Evolutionary conservation across 805 yeast genomes (phyloP), one percentile per base, ranked within the genome.

Genomic region (Saccharomycopsis fermentans): DNA sequence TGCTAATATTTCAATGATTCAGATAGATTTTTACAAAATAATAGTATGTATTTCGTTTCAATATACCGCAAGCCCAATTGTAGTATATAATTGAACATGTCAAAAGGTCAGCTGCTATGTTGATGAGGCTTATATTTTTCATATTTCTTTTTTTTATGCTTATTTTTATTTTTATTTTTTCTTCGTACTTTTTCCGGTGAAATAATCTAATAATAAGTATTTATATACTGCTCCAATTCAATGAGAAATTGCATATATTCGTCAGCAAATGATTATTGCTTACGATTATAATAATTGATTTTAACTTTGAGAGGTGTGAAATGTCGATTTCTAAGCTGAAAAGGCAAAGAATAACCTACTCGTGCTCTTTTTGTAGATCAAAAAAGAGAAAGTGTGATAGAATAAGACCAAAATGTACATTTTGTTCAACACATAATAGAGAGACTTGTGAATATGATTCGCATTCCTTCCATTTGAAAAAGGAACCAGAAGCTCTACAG

Each of bases 341-440:
- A 39, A 52, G 56, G 19, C 24, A 58, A 36, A 52, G 63, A 29
- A 24, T 39, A 9, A 52, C 61, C 6, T 50, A 48, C 17, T 27
- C 63, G 21, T 60, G 63, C 34, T 14, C 43, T 2, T 52, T 55
- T 40, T 60, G 63, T 43, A 36, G 63, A 26, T 12, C 35, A 9
- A 58, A 55, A 37, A 60, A 60, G 47, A 36, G 55, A 24, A 60
- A 57, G 27, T 58, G 63, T 51, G 63, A 60, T 32, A 43, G 56
- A 36, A 19, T 32, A 24, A 43, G 63, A 29, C 63, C 61, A 3
- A 29, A n/a, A 6, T 60, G 63, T 37, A 19, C 57, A 11, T 55
- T 40, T 37, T 60, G 63, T 55, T 12, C 58, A 26, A 53, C 40
- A 39, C 54, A 37, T 39, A 55, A 55, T 35, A 32, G 29, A 16